Percentiles rank a stretch among this genome's conserved stretches.
phyloP scores from a whole-genome alignment of 306 rosid species.

The Aeschynomene evenia region DNA sequence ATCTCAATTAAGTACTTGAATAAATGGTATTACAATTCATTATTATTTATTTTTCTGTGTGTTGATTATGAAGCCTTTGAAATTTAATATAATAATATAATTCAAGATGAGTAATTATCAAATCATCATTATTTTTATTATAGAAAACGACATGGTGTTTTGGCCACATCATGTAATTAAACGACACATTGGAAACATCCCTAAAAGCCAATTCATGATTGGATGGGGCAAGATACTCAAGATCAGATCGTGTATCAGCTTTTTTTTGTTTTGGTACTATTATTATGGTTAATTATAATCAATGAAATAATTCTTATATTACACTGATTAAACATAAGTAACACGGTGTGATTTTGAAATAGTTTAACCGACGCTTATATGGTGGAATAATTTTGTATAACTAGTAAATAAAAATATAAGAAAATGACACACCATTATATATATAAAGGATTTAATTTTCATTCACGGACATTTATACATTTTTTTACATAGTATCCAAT shows the following conservation, averaged over 20 bases:
- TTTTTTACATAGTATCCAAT: too few species aligned
- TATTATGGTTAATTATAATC: background rate
- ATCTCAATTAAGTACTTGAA: conserved; percentile 20
- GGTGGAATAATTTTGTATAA: too few species aligned
- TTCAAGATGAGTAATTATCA: background rate
- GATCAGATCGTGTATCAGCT: background rate
- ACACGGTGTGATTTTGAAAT: too few species aligned
- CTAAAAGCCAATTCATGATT: background rate
- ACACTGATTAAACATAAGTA: too few species aligned
- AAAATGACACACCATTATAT: too few species aligned
- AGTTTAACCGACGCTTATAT: too few species aligned
- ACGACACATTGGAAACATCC: background rate
- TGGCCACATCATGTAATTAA: background rate
- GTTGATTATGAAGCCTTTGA: conserved; percentile 9
- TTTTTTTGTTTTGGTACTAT: background rate
- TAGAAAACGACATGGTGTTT: background rate
- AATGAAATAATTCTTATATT: background rate
- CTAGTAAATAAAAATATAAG: too few species aligned
- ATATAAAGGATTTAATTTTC: too few species aligned
- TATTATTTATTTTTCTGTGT: background rate
- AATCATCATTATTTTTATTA: background rate
- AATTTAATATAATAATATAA: background rate
- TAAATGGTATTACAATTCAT: background rate
- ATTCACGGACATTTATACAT: too few species aligned
- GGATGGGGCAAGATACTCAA: background rate